Percentiles rank a stretch among this genome's conserved stretches.
Conservation (phyloP, 495 filamentous ascomycete species). For the Talaromyces borbonicus region DNA sequence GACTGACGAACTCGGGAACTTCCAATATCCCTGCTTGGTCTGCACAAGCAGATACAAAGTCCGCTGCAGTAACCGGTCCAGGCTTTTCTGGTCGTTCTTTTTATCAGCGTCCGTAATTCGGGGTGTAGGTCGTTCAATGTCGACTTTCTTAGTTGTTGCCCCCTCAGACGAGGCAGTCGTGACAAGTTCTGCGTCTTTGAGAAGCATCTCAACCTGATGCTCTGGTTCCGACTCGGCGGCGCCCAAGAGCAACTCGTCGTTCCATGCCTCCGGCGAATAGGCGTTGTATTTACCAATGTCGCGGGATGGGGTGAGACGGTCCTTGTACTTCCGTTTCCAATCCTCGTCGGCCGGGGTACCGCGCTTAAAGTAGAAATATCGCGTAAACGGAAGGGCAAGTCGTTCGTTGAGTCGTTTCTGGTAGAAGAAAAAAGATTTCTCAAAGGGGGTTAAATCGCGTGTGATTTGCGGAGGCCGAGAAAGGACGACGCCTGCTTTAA, state of each 20-base stretch:
- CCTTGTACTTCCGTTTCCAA: constrained; percentile 77
- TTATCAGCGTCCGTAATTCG: constrained; percentile 73
- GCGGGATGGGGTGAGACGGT: constrained; percentile 63
- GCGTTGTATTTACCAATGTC: constrained; percentile 84
- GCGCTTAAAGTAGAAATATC: constrained; percentile 93
- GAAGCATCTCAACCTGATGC: constrained; percentile 51
- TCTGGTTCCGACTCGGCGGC: constrained; percentile 49
- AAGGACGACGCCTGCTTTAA: constrained; percentile 74
- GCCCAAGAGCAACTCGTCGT: constrained; percentile 81
- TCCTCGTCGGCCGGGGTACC: constrained; percentile 76
- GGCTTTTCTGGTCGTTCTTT: constrained; percentile 58
- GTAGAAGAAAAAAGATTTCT: constrained; percentile 90
- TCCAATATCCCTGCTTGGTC: constrained; percentile 61
- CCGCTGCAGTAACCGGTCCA: constrained; percentile 65
- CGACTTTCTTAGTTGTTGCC: constrained; percentile 50
- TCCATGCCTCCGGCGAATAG: constrained; percentile 72
- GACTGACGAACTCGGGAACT: constrained; percentile 62
- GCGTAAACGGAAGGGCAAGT: constrained; percentile 75
- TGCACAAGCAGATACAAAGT: constrained; percentile 80
- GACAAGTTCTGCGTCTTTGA: constrained; percentile 67
- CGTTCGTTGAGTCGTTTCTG: constrained; percentile 96
- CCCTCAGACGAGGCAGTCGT: constrained; percentile 54
- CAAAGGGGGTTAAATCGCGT: constrained; percentile 72
- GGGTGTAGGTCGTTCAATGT: constrained; percentile 59
- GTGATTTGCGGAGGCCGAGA: constrained; percentile 84